Conservation (phyloP, 768 basidiomycete genomes). For the Sistotremastrum niveocremeum region DNA sequence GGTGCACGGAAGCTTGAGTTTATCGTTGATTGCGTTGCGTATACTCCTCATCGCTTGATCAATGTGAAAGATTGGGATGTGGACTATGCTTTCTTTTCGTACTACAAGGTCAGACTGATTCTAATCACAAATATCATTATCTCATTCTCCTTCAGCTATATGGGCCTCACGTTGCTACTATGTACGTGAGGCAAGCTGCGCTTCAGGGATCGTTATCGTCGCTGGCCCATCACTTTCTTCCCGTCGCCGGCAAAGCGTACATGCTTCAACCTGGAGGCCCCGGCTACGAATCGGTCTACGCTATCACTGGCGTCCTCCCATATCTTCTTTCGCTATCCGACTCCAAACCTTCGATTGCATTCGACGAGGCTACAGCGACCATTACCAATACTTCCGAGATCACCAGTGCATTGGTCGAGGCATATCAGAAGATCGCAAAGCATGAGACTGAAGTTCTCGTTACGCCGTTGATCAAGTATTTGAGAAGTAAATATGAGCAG, state of each 20-base stretch:
- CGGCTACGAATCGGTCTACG: conserved; percentile 60
- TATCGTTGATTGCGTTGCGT: conserved; percentile 66
- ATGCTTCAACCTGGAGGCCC: conserved; percentile 66
- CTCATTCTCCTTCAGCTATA: conserved; percentile 37
- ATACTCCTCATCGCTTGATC: conserved; percentile 58
- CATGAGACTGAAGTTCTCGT: conserved; percentile 47
- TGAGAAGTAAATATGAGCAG: conserved; percentile 36
- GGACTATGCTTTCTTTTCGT: conserved; percentile 57
- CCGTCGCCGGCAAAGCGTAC: conserved; percentile 29
- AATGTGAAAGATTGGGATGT: conserved; percentile 69
- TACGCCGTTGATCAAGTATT: conserved; percentile 38
- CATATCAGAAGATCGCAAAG: conserved; percentile 42
- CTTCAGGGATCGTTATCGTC: conserved; percentile 41
- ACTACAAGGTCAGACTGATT: conserved; percentile 50
- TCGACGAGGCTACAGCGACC: conserved; percentile 12
- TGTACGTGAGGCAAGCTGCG: conserved; percentile 41
- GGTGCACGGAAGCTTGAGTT: conserved; percentile 52
- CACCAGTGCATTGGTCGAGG: conserved; percentile 23
- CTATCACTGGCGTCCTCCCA: conserved; percentile 40
- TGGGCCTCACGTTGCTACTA: conserved; percentile 54
- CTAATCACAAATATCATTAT: background rate
- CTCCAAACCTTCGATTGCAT: conserved; percentile 12
- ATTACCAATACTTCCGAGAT: conserved; percentile 1
- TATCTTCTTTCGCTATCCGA: conserved; percentile 50
- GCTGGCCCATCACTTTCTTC: conserved; percentile 60